These are phyloP conservation scores for Ceratocystis variospora DNA, from an alignment of 2,329 filamentous ascomycete genomes.

Conservation along the genomic window DNA sequence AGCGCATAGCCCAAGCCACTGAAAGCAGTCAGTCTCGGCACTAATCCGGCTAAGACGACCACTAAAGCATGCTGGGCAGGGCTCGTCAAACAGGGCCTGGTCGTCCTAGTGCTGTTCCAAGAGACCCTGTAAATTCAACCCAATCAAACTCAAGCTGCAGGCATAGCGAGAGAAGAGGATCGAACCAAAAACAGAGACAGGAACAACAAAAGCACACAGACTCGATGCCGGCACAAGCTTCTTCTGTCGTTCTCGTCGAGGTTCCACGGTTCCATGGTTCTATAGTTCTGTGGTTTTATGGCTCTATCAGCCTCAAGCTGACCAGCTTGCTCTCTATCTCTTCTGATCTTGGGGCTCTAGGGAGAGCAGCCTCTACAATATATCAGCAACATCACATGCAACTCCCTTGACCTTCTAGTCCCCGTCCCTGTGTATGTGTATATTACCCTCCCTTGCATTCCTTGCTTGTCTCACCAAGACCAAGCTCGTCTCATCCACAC, in stretches of 20 bases:
- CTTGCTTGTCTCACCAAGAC: background rate
- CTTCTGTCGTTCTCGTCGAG: background rate
- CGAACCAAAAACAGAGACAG: background rate
- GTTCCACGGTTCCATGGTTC: no score
- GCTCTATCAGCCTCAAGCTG: no score
- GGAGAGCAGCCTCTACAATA: no score
- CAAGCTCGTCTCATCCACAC: background rate
- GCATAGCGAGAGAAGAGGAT: constrained; percentile 1
- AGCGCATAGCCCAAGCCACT: background rate
- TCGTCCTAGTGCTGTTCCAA: background rate
- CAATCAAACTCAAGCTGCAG: background rate
- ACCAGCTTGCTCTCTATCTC: no score
- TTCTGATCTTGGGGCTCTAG: no score
- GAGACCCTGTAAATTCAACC: background rate
- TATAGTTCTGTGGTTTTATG: no score
- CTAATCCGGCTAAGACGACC: background rate
- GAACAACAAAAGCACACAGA: background rate
- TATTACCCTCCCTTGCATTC: no score
- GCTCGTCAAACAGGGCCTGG: background rate
- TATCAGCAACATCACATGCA: no score
- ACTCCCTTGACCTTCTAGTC: no score
- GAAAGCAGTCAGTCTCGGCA: background rate
- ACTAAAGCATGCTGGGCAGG: background rate
- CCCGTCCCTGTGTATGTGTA: no score
- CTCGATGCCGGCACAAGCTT: background rate